Percentiles rank a stretch among this genome's conserved stretches.
Evolutionary conservation across 2,329 filamentous ascomycete species (phyloP).

Genomic region (Fusarium newnesense): DNA sequence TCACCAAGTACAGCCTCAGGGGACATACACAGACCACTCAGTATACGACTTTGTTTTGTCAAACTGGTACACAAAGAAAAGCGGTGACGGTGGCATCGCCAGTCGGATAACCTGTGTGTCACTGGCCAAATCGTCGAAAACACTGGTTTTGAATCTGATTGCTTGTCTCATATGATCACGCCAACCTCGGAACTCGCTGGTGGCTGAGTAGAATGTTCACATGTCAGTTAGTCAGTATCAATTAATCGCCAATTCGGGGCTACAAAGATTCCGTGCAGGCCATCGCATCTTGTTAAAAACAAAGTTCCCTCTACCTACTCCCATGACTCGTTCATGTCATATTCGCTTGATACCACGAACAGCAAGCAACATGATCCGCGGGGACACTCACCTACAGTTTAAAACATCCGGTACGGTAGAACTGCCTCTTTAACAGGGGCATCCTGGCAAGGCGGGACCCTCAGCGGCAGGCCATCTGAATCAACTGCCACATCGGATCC

Average conservation of each 20-base stretch:
- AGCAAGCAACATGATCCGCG: constrained; percentile 17
- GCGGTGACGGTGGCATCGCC: constrained; percentile 22
- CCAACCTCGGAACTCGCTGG: background rate
- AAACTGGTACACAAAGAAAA: constrained; percentile 38
- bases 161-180: background rate
- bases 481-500: constrained; percentile 41
- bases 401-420: constrained; percentile 31
- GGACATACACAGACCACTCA: constrained; percentile 9
- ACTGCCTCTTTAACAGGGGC: constrained; percentile 33
- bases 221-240: background rate
- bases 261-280: constrained; percentile 30
- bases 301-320: constrained; percentile 10
- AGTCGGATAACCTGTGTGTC: background rate
- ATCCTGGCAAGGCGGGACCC: constrained; percentile 31
- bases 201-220: background rate
- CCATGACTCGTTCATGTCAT: constrained; percentile 21
- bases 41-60: constrained; percentile 26
- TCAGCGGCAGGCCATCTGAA: constrained; percentile 38
- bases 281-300: background rate
- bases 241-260: background rate
- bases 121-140: background rate
- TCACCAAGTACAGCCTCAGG: background rate
- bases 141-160: background rate
- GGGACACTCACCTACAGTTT: constrained; percentile 33
- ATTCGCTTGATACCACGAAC: constrained; percentile 7